Percentiles rank a stretch among this genome's conserved stretches.
Conservation (phyloP, 768 basidiomycete genomes). For the Mycena leptocephala region DNA sequence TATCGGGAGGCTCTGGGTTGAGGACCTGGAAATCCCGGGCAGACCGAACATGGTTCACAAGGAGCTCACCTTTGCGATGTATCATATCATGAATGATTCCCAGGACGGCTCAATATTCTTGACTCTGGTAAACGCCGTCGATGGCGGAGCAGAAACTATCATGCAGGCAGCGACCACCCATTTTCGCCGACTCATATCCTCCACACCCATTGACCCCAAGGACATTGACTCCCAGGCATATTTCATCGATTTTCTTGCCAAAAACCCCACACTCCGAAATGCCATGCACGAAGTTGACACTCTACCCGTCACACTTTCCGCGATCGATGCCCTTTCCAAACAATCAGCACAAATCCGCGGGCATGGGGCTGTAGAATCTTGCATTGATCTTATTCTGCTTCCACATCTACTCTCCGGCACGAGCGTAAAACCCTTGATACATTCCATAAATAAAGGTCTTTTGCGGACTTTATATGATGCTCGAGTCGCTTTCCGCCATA, state of each 20-base stretch:
- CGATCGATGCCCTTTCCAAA: constrained; percentile 11
- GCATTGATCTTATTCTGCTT: constrained; percentile 9
- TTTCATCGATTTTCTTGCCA: constrained; percentile 17
- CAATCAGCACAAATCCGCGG: background rate
- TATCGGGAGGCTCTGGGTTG: constrained; percentile 28
- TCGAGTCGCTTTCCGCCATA: constrained; percentile 15
- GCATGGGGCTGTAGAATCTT: background rate
- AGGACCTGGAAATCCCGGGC: constrained; percentile 21
- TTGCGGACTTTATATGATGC: constrained; percentile 23
- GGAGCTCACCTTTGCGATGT: constrained; percentile 27
- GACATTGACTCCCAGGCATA: background rate
- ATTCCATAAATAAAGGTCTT: constrained; percentile 29
- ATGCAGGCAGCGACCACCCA: constrained; percentile 18
- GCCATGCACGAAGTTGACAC: constrained; percentile 27
- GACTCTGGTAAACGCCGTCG: constrained; percentile 15
- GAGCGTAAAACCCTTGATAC: constrained; percentile 20
- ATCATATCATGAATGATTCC: constrained; percentile 21
- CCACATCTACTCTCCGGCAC: constrained; percentile 27
- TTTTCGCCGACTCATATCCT: constrained; percentile 18
- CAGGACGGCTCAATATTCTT: constrained; percentile 14
- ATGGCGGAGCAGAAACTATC: constrained; percentile 22
- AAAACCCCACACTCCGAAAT: constrained; percentile 9
- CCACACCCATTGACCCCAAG: background rate
- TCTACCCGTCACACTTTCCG: background rate
- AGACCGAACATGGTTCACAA: constrained; percentile 24